A percentile compares a stretch with the other conserved stretches of the same genome.
These are phyloP conservation scores for Xylaria castorea DNA, from an alignment of 495 filamentous ascomycete genomes.

Conservation along the genomic window DNA sequence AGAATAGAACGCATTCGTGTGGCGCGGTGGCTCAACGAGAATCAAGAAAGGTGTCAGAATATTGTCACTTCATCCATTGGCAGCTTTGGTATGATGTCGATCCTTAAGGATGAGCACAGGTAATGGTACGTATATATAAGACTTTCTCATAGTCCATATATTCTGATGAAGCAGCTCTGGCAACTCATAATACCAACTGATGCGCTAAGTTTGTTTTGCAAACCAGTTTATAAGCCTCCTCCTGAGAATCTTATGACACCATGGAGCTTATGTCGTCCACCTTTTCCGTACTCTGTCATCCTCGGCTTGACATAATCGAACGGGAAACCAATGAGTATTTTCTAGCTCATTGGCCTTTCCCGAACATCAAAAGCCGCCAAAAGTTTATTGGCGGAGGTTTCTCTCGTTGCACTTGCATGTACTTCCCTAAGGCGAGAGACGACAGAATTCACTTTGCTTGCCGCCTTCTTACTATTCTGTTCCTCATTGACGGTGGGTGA, in stretches of 20 bases:
- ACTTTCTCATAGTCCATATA: not conserved
- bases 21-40: no score
- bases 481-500: constrained; percentile 46
- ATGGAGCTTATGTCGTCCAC: constrained; percentile 4
- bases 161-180: not conserved
- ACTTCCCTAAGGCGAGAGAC: constrained; percentile 46
- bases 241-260: not conserved
- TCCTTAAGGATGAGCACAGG: not conserved
- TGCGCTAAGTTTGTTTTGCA: not conserved
- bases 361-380: not conserved
- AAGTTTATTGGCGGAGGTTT: not conserved
- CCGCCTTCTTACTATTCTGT: constrained; percentile 42
- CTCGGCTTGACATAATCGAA: not conserved
- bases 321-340: constrained; percentile 6
- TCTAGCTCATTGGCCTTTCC: not conserved
- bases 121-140: not conserved
- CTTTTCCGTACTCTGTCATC: not conserved
- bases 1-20: no score
- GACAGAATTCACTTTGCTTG: constrained; percentile 47
- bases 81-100: not conserved
- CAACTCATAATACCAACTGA: not conserved
- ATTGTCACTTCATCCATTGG: no score
- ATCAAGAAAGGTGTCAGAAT: no score
- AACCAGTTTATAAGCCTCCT: no score
- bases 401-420: constrained; percentile 40